Conservation (phyloP, 768 basidiomycete genomes). For the Lactarius pseudohatsudake region DNA sequence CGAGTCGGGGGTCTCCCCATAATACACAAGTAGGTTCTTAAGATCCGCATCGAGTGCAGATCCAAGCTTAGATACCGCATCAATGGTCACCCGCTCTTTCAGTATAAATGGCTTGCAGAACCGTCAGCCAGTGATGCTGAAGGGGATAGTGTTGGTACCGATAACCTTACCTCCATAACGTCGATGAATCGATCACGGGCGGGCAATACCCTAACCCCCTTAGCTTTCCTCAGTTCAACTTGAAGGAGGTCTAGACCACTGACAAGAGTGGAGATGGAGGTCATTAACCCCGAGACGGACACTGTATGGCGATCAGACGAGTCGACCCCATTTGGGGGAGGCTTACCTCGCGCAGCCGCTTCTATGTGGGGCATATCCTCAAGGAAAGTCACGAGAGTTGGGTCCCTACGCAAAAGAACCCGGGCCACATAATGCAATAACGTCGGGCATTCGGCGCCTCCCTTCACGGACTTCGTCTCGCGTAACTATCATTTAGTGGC, state of each 20-base stretch:
- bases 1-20: slow-evolving; percentile 69
- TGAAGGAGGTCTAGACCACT: slow-evolving; percentile 57
- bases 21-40: slow-evolving; percentile 61
- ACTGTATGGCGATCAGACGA: slow-evolving; percentile 44
- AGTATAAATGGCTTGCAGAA: slow-evolving; percentile 38
- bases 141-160: background rate
- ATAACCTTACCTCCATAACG: slow-evolving; percentile 62
- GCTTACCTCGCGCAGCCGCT: slow-evolving; percentile 74
- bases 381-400: slow-evolving; percentile 65
- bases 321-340: slow-evolving; percentile 4
- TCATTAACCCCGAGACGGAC: slow-evolving; percentile 63
- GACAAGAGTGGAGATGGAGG: slow-evolving; percentile 58
- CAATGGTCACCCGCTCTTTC: slow-evolving; percentile 51
- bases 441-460: slow-evolving; percentile 72
- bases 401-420: slow-evolving; percentile 65
- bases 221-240: slow-evolving; percentile 51
- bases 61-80: slow-evolving; percentile 65
- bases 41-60: slow-evolving; percentile 59
- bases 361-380: slow-evolving; percentile 82
- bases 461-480: slow-evolving; percentile 76
- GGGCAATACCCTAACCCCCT: slow-evolving; percentile 35
- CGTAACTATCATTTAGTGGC: slow-evolving; percentile 52
- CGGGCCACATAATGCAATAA: slow-evolving; percentile 89
- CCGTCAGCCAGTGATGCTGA: background rate
- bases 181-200: slow-evolving; percentile 60